These are phyloP conservation scores for Pneumocystis jirovecii DNA, from an alignment of 1,139 yeast genomes.

Conservation along the genomic window DNA sequence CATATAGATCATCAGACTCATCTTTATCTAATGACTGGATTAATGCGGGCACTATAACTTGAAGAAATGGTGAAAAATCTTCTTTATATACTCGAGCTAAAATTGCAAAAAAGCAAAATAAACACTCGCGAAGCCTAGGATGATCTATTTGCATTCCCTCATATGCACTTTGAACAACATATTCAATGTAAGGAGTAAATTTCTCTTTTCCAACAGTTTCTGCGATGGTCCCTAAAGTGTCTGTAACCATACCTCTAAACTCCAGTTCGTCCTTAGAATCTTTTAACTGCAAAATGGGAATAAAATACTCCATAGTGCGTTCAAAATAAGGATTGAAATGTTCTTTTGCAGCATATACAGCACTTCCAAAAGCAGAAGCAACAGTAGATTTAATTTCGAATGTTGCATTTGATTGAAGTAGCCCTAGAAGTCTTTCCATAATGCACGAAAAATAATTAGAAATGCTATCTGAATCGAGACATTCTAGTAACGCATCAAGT, in stretches of 20 bases:
- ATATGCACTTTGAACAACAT: slow-evolving; percentile 80
- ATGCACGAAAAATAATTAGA: slow-evolving; percentile 73
- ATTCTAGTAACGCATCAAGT: slow-evolving; percentile 80
- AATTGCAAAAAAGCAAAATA: slow-evolving; percentile 85
- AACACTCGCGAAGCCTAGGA: slow-evolving; percentile 82
- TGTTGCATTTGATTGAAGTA: slow-evolving; percentile 37
- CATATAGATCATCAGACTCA: slow-evolving; percentile 12
- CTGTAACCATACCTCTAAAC: slow-evolving; percentile 64
- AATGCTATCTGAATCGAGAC: slow-evolving; percentile 69
- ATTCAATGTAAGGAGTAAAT: slow-evolving; percentile 73
- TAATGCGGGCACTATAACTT: slow-evolving; percentile 68
- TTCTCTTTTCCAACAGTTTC: slow-evolving; percentile 89
- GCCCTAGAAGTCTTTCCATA: slow-evolving; percentile 73
- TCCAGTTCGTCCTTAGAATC: slow-evolving; percentile 25
- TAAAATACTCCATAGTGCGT: slow-evolving; percentile 62
- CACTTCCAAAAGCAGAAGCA: slow-evolving; percentile 79
- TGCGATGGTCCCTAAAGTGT: slow-evolving; percentile 88
- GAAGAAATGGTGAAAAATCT: slow-evolving; percentile 77
- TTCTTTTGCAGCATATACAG: slow-evolving; percentile 90
- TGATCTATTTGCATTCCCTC: slow-evolving; percentile 61
- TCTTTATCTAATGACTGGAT: slow-evolving; percentile 64
- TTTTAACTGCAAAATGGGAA: slow-evolving; percentile 44
- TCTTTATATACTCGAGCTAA: slow-evolving; percentile 89
- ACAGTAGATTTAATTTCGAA: background rate
- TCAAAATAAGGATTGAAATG: slow-evolving; percentile 74